Evolutionary conservation across 2,329 filamentous ascomycete genomes (phyloP).

Genomic region (Trichoderma guizhouense): DNA sequence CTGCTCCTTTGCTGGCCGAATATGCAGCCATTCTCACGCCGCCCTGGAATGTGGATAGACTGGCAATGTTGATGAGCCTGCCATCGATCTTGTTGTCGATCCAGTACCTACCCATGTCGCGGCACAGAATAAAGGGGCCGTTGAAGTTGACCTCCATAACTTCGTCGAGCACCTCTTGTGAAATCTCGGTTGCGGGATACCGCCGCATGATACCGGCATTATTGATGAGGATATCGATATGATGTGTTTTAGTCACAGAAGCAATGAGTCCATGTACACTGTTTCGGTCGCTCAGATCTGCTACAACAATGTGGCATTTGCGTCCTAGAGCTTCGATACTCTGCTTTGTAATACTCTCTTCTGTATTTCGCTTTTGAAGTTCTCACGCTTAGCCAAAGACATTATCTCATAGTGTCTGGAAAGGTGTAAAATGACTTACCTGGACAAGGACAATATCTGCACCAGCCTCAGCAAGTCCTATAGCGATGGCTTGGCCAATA

Average conservation of each 20-base stretch:
- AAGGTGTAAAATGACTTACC: not conserved
- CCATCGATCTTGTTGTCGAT: constrained; percentile 3
- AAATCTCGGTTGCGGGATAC: not conserved
- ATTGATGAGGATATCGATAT: not conserved
- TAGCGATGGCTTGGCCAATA: not conserved
- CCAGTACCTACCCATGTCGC: constrained; percentile 7
- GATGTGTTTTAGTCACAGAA: not conserved
- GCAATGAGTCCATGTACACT: not conserved
- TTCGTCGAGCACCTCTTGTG: not conserved
- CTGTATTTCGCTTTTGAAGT: not conserved
- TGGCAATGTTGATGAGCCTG: not conserved
- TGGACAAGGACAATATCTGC: constrained; percentile 2
- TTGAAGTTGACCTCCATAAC: constrained; percentile 3
- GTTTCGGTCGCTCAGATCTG: not conserved
- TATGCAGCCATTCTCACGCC: constrained; percentile 1
- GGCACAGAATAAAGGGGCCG: not conserved
- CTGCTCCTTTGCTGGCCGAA: not conserved
- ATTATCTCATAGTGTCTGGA: not conserved
- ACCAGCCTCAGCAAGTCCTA: not conserved
- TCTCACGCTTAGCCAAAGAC: not conserved
- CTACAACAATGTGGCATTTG: not conserved
- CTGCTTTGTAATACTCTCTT: not conserved
- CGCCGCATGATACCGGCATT: not conserved
- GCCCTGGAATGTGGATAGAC: constrained; percentile 2
- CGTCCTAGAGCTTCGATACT: not conserved